Evolutionary conservation across 768 basidiomycete genomes (phyloP).

Genomic region (Boletellus sp.): DNA sequence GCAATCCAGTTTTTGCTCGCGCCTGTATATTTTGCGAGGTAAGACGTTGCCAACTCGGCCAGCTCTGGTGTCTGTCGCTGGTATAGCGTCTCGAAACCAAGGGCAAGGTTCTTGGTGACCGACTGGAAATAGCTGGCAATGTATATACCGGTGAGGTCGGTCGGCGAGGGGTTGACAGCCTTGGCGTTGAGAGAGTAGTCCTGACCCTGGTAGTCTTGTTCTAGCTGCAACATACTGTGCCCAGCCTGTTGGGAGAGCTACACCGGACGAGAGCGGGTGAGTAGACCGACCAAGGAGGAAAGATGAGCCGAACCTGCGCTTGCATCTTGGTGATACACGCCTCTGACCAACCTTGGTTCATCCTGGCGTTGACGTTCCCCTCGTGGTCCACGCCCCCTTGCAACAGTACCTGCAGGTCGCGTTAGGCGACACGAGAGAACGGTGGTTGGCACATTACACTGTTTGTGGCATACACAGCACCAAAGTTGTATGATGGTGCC

Average conservation of each 20-base stretch:
- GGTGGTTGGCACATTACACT: slow-evolving; percentile 44
- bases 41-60: slow-evolving; percentile 68
- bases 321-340: slow-evolving; percentile 81
- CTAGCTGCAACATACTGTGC: slow-evolving; percentile 89
- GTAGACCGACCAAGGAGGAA: not conserved
- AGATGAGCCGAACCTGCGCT: slow-evolving; percentile 60
- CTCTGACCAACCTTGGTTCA: slow-evolving; percentile 86
- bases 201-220: slow-evolving; percentile 88
- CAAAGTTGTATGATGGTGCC: slow-evolving; percentile 90
- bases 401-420: slow-evolving; percentile 66
- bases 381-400: slow-evolving; percentile 95
- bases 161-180: slow-evolving; percentile 85
- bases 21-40: slow-evolving; percentile 76
- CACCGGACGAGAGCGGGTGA: slow-evolving; percentile 12
- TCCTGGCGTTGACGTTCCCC: slow-evolving; percentile 81
- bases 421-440: slow-evolving; percentile 21
- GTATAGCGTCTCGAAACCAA: slow-evolving; percentile 82
- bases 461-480: slow-evolving; percentile 85
- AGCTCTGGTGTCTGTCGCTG: slow-evolving; percentile 75
- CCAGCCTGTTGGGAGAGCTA: slow-evolving; percentile 74
- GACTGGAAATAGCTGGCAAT: slow-evolving; percentile 92
- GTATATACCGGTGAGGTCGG: slow-evolving; percentile 88
- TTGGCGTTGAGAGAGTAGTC: slow-evolving; percentile 87
- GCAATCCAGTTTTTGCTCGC: slow-evolving; percentile 82
- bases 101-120: slow-evolving; percentile 80